phyloP scores from a whole-genome alignment of 2,329 filamentous ascomycete species.

The Neonectria magnoliae region DNA sequence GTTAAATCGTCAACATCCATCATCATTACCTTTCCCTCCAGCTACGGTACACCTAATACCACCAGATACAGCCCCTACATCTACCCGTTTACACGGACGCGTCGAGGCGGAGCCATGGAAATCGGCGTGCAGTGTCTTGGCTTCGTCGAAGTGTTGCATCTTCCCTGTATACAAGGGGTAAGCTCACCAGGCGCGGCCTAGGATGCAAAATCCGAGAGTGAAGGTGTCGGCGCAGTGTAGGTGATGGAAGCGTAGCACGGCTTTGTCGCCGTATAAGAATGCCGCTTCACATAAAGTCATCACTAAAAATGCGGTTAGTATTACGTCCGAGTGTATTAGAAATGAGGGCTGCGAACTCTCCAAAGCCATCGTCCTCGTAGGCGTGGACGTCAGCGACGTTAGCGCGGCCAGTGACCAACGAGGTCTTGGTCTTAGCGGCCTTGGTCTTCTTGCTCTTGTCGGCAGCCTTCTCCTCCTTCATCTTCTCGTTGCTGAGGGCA shows the following conservation, averaged over 20 bases:
- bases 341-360: constrained; percentile 73
- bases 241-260: constrained; percentile 18
- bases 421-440: constrained; percentile 94
- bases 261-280: constrained; percentile 18
- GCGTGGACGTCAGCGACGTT: constrained; percentile 75
- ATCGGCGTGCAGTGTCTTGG: constrained; percentile 2
- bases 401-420: constrained; percentile 73
- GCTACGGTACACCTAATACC: constrained; percentile 1
- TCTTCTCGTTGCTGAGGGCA: constrained; percentile 95
- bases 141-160: constrained; percentile 13
- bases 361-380: constrained; percentile 83
- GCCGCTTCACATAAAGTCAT: constrained; percentile 75
- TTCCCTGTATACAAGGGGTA: constrained; percentile 5
- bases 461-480: constrained; percentile 96
- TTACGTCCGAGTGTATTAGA: neutral
- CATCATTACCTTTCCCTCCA: constrained; percentile 6
- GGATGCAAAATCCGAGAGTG: constrained; percentile 21
- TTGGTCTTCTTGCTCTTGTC: constrained; percentile 98
- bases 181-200: constrained; percentile 17
- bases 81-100: constrained; percentile 14
- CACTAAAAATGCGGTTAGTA: constrained; percentile 55
- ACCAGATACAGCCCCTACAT: constrained; percentile 16
- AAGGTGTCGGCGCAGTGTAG: constrained; percentile 17
- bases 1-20: neutral
- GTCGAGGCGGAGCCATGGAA: constrained; percentile 24